These are phyloP conservation scores for Mycena epipterygia DNA, from an alignment of 768 basidiomycete species.

Conservation along the genomic window DNA sequence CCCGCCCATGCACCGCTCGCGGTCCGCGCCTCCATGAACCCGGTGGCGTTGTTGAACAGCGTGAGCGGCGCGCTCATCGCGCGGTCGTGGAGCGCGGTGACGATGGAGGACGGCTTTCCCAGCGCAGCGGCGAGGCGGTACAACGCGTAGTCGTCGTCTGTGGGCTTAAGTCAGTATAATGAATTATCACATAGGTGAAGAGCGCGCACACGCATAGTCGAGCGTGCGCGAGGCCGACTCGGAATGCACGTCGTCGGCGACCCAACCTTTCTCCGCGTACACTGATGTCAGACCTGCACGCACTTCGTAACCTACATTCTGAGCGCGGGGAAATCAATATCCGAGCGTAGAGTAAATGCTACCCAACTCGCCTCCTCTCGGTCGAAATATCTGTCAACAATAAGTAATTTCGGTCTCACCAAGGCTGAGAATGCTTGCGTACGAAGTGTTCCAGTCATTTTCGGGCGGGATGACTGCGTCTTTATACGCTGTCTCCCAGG, in stretches of 20 bases:
- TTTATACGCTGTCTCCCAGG: conserved; percentile 83
- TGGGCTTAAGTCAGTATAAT: not conserved
- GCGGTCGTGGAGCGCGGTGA: conserved; percentile 65
- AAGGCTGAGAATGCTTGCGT: conserved; percentile 37
- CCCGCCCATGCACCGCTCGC: conserved; percentile 81
- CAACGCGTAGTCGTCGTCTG: conserved; percentile 86
- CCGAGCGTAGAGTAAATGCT: not conserved
- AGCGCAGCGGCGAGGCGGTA: conserved; percentile 71
- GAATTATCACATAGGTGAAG: not conserved
- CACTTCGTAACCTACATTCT: conserved; percentile 85
- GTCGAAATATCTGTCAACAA: conserved; percentile 69
- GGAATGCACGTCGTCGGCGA: conserved; percentile 83
- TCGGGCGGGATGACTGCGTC: conserved; percentile 76
- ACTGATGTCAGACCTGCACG: conserved; percentile 81
- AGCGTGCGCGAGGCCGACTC: conserved; percentile 85
- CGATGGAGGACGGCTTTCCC: conserved; percentile 62
- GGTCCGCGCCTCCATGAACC: conserved; percentile 88
- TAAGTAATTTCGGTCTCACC: not conserved
- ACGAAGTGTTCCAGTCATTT: conserved; percentile 67
- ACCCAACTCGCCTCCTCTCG: conserved; percentile 70
- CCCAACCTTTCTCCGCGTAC: conserved; percentile 80
- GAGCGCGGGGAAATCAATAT: not conserved
- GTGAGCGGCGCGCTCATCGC: conserved; percentile 69
- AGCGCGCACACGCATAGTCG: conserved; percentile 78
- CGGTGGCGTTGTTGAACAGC: conserved; percentile 76